A percentile compares a stretch with the other conserved stretches of the same genome.
Conservation (phyloP, 1,139 yeast genomes). For the Saccharomyces hybrid region DNA sequence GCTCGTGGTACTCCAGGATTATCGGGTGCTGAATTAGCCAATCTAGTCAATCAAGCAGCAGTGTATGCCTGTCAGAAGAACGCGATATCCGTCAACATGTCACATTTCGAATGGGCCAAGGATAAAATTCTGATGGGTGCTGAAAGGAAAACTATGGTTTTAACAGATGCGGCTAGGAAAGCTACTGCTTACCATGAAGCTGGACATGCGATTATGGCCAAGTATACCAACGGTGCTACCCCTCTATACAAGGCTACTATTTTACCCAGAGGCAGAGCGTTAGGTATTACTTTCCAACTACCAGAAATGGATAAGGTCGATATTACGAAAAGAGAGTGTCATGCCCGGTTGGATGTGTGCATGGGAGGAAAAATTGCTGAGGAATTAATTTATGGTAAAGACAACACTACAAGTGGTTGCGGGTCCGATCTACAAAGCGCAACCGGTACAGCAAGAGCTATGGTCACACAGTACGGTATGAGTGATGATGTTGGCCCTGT, state of each 20-base stretch:
- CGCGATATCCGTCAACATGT: conserved; percentile 84
- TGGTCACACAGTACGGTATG: conserved; percentile 98
- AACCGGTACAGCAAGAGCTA: conserved; percentile 87
- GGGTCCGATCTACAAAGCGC: conserved; percentile 86
- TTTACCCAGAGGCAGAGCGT: conserved; percentile 90
- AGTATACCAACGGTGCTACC: conserved; percentile 92
- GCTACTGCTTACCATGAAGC: conserved; percentile 99
- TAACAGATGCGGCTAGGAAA: conserved; percentile 87
- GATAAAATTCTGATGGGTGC: conserved; percentile 97
- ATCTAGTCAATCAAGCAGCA: conserved; percentile 95
- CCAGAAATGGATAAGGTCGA: conserved; percentile 99
- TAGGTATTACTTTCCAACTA: conserved; percentile 92
- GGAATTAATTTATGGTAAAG: conserved; percentile 82
- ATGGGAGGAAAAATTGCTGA: conserved; percentile 99
- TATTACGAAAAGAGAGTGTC: conserved; percentile 79
- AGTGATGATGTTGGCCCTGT: conserved; percentile 90
- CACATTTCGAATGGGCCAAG: conserved; percentile 97
- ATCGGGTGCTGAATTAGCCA: conserved; percentile 94
- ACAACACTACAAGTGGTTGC: conserved; percentile 91
- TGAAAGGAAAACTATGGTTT: conserved; percentile 93
- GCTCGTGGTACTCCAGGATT: conserved; percentile 98
- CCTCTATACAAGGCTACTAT: conserved; percentile 95
- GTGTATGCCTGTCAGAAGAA: conserved; percentile 89
- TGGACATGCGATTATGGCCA: conserved; percentile 97
- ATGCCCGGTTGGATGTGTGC: conserved; percentile 89